phyloP scores from a whole-genome alignment of 805 yeast genomes.

The Metschnikowia hibisci region DNA sequence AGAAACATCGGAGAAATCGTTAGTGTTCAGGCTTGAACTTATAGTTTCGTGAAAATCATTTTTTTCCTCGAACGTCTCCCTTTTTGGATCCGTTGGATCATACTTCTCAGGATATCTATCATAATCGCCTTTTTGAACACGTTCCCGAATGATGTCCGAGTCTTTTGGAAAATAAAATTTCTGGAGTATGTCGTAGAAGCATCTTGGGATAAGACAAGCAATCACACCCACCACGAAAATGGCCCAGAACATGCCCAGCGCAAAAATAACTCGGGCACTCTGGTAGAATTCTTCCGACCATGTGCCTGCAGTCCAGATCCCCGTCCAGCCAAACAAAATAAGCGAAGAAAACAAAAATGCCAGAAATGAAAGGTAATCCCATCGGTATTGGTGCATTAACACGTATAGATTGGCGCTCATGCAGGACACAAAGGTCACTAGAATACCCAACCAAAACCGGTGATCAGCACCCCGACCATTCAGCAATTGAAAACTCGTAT shows the following conservation, averaged over 20 bases:
- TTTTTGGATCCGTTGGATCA: conserved; percentile 78
- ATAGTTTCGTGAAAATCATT: background rate
- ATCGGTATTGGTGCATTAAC: conserved; percentile 63
- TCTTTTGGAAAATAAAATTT: conserved; percentile 59
- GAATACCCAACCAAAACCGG: conserved; percentile 67
- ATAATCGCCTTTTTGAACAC: conserved; percentile 63
- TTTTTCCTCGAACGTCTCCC: conserved; percentile 30
- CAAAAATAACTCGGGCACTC: conserved; percentile 54
- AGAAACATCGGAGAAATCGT: background rate
- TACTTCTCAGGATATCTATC: conserved; percentile 61
- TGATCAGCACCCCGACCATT: conserved; percentile 65
- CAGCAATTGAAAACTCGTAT: conserved; percentile 35
- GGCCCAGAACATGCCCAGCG: conserved; percentile 63
- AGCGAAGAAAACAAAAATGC: conserved; percentile 56
- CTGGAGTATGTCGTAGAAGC: conserved; percentile 52
- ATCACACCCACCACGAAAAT: conserved; percentile 61
- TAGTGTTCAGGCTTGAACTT: background rate
- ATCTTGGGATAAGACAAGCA: conserved; percentile 64
- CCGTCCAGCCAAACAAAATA: conserved; percentile 71
- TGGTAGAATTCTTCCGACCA: conserved; percentile 58
- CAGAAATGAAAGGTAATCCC: conserved; percentile 73
- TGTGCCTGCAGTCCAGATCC: conserved; percentile 63
- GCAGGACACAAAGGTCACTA: conserved; percentile 64
- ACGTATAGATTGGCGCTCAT: conserved; percentile 65
- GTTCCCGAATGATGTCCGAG: conserved; percentile 69